Evolutionary conservation across 306 rosid species (phyloP).

Genomic region (Pterocarpus macrocarpus): DNA sequence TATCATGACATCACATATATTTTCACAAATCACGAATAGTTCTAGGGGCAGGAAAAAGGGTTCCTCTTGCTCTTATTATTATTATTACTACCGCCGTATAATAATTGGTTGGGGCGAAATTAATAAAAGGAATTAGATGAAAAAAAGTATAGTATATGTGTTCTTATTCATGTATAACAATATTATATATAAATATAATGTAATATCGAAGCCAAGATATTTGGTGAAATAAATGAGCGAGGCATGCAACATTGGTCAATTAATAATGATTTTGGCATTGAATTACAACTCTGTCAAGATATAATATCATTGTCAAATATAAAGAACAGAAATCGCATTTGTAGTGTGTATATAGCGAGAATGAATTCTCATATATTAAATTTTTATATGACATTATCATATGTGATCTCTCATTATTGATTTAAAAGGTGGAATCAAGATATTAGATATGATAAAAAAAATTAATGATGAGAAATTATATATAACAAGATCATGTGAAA

Average conservation of each 20-base stretch:
- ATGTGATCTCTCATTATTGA: no score
- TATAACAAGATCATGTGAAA: no score
- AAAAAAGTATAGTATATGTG: neutral
- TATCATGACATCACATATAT: no score
- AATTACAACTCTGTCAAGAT: constrained; percentile 39
- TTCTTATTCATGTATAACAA: neutral
- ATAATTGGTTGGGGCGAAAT: neutral
- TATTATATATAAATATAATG: neutral
- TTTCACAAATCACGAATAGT: no score
- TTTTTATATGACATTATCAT: no score
- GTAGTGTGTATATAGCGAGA: neutral
- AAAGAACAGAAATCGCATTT: constrained; percentile 57
- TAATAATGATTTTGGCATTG: constrained; percentile 53
- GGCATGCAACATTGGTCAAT: constrained; percentile 44
- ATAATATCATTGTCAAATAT: constrained; percentile 52
- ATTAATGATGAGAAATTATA: no score
- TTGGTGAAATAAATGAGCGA: constrained; percentile 68
- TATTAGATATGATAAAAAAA: no score
- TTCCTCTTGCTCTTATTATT: no score
- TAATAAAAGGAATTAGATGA: neutral
- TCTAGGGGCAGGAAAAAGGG: no score
- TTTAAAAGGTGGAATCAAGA: no score
- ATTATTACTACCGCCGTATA: no score
- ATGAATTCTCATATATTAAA: no score
- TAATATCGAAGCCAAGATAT: constrained; percentile 30